phyloP scores from a whole-genome alignment of 495 filamentous ascomycete species.

The Podospora appendiculata region DNA sequence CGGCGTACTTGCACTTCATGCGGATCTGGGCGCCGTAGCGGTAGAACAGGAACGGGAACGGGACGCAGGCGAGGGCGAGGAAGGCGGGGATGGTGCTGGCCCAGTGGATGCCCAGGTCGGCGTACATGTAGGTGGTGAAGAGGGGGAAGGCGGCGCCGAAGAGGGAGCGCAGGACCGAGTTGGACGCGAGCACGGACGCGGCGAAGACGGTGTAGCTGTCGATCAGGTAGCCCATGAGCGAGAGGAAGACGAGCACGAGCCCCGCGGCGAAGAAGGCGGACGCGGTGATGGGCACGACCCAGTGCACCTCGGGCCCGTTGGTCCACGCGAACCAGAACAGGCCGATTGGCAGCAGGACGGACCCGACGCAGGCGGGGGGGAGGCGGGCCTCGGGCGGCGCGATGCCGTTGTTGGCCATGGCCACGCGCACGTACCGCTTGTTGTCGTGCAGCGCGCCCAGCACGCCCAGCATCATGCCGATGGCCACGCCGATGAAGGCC shows the following conservation, averaged over 20 bases:
- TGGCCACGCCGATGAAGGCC: conserved; percentile 70
- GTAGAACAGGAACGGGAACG: conserved; percentile 76
- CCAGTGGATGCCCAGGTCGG: conserved; percentile 73
- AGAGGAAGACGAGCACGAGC: conserved; percentile 55
- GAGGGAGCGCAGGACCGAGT: conserved; percentile 53
- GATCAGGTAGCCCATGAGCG: conserved; percentile 73
- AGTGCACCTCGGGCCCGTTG: conserved; percentile 38
- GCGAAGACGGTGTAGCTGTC: conserved; percentile 77
- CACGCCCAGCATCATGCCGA: conserved; percentile 67
- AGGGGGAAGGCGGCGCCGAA: conserved; percentile 84
- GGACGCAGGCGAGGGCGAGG: conserved; percentile 64
- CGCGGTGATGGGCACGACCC: conserved; percentile 43
- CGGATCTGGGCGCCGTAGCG: conserved; percentile 63
- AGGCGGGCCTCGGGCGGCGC: conserved; percentile 73
- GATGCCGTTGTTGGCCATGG: conserved; percentile 42
- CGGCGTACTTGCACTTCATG: conserved; percentile 65
- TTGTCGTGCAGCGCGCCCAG: conserved; percentile 62
- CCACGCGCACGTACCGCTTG: conserved; percentile 45
- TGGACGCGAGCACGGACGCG: conserved; percentile 72
- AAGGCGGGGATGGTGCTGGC: conserved; percentile 72
- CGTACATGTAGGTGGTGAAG: conserved; percentile 73
- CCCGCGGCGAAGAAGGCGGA: conserved; percentile 41
- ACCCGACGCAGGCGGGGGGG: conserved; percentile 62
- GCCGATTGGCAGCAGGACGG: conserved; percentile 41
- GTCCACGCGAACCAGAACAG: conserved; percentile 62